phyloP scores from a whole-genome alignment of 1,284 basidiomycete genomes.

The Ceratobasidium sp. region DNA sequence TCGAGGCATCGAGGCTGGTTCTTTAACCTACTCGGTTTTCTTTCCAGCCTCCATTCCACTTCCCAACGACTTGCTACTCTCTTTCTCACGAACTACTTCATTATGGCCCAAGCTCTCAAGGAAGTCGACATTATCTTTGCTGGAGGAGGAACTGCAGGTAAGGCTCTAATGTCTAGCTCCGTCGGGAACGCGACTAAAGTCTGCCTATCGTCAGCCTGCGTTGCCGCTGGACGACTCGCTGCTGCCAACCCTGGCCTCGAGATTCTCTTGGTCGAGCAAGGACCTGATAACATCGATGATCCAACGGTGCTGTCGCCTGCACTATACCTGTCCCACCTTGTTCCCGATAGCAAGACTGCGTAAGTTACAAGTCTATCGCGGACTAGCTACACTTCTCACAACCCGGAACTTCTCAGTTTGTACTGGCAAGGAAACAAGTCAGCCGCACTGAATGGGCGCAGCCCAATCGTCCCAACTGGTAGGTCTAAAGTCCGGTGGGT shows the following conservation, averaged over 20 bases:
- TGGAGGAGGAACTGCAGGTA: slow-evolving; percentile 35
- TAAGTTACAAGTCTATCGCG: background rate
- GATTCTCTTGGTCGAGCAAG: slow-evolving; percentile 34
- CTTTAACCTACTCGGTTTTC: background rate
- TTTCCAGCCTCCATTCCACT: background rate
- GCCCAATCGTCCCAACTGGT: slow-evolving; percentile 22
- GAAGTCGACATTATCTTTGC: slow-evolving; percentile 33
- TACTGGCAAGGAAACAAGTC: slow-evolving; percentile 33
- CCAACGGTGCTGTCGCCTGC: slow-evolving; percentile 19
- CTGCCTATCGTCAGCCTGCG: no score
- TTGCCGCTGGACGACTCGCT: slow-evolving; percentile 34
- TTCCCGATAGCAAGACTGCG: slow-evolving; percentile 28
- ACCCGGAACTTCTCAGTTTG: background rate
- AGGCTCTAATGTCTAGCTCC: background rate
- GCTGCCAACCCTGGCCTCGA: slow-evolving; percentile 23
- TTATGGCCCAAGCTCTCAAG: slow-evolving; percentile 9
- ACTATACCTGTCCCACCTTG: slow-evolving; percentile 4
- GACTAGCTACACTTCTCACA: background rate
- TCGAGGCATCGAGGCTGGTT: background rate
- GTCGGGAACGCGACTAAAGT: no score
- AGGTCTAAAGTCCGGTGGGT: background rate
- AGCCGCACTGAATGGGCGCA: slow-evolving; percentile 22
- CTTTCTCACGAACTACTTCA: background rate
- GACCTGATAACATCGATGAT: slow-evolving; percentile 19
- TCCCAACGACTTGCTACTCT: background rate